Evolutionary conservation across 768 basidiomycete species (phyloP).

Genomic region (Rhodotorula taiwanensis): DNA sequence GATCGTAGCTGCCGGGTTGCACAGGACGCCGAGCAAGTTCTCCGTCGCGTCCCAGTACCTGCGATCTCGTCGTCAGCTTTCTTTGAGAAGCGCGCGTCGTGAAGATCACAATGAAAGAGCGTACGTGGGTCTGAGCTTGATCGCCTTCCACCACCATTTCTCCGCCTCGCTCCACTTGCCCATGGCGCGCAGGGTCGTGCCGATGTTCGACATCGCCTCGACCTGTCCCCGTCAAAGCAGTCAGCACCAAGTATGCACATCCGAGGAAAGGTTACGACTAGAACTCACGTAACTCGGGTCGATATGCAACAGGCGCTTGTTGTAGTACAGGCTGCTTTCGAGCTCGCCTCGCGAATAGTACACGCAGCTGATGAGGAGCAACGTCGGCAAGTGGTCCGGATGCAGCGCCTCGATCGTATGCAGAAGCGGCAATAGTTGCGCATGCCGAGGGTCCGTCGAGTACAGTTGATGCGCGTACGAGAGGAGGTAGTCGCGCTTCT

Average conservation of each 20-base stretch:
- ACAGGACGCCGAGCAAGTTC: constrained; percentile 46
- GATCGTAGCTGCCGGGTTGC: constrained; percentile 21
- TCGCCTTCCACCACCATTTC: constrained; percentile 49
- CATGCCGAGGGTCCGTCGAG: constrained; percentile 13
- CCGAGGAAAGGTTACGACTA: constrained; percentile 7
- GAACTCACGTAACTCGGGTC: constrained; percentile 44
- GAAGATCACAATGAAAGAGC: background rate
- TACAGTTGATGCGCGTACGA: constrained; percentile 34
- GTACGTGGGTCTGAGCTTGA: constrained; percentile 38
- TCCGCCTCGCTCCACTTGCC: constrained; percentile 45
- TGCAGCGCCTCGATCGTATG: constrained; percentile 43
- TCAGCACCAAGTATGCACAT: background rate
- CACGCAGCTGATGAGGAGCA: constrained; percentile 47
- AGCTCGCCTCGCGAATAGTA: constrained; percentile 45
- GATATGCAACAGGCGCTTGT: constrained; percentile 34
- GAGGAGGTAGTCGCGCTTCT: constrained; percentile 34
- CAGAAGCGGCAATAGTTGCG: constrained; percentile 44
- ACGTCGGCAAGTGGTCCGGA: constrained; percentile 44
- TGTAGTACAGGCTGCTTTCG: constrained; percentile 42
- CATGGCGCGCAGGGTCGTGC: constrained; percentile 45
- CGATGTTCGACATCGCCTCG: constrained; percentile 50
- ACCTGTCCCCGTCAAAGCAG: constrained; percentile 37
- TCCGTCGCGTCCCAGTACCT: constrained; percentile 42
- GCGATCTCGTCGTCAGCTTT: constrained; percentile 10
- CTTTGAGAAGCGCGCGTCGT: no score